Evolutionary conservation across 2,329 filamentous ascomycete genomes (phyloP), one percentile per base, ranked within the genome.

Genomic region (Diplodia sapinea): DNA sequence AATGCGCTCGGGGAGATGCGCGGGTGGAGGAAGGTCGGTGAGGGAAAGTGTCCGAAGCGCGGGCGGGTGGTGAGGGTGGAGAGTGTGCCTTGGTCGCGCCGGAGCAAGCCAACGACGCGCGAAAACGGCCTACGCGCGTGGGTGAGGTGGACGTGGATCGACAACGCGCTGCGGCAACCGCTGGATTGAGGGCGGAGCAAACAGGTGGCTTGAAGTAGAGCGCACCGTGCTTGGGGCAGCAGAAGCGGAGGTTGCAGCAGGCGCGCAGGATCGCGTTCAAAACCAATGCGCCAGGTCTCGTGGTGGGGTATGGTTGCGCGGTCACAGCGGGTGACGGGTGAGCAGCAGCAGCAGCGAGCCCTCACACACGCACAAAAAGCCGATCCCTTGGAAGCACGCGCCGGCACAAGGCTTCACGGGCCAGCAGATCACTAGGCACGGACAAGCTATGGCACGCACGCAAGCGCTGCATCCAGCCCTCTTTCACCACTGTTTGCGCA

Each of bases 11-110:
- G 29, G 47, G 63, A 33, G 50, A 47, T 36, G 64, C 57, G 68
- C 40, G 55, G 65, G 59, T 59, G 65, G 36, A 38, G 56, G 61
- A 31, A 63, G 67, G 69, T 67, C 62, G 54, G 40, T 74, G 74
- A 47, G 40, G 33, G 40, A 47, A 47, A 47, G 40, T n/a, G 40
- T 47, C 40, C 40, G 40, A 47, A n/a, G 40, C 40, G 40, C 40
- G 40, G 40, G 40, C 15, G 15, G 40, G 5, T 47, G 40, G 40
- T 47, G 40, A 47, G 40, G 40, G 17, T 47, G 40, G n/a, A n/a
- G n/a, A n/a, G n/a, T n/a, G n/a, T 47, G 40, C 17, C 40, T 47
- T 47, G 40, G 49, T 51, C 49, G 49, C 49, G 49, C 49, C 40
- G 40, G 40, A 47, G 40, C 40, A 47, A 47, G 40, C 40, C 40